Evolutionary conservation across 495 filamentous ascomycete species (phyloP).

Genomic region (Thermothielavioides terrestris): DNA sequence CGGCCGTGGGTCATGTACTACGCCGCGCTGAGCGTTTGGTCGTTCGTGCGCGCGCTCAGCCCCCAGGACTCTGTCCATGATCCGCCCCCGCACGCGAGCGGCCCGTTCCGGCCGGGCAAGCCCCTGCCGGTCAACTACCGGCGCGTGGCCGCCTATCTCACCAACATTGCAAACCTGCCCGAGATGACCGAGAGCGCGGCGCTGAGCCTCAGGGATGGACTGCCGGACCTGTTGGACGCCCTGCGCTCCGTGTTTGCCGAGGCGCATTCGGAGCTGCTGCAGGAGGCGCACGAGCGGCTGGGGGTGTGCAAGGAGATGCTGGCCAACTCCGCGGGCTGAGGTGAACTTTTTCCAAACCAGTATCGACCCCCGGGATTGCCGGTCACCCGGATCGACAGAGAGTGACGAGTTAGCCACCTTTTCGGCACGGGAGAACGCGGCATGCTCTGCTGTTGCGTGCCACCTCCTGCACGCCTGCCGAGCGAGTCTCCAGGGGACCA

Average conservation of each 20-base stretch:
- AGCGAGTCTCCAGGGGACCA: too few relatives aligned
- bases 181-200: conserved; percentile 32
- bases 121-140: conserved; percentile 21
- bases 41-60: conserved; percentile 79
- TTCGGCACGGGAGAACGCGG: too few relatives aligned
- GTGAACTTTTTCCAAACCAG: too few relatives aligned
- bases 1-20: conserved; percentile 96
- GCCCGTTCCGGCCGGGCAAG: conserved; percentile 16
- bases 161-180: conserved; percentile 27
- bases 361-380: too few relatives aligned
- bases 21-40: conserved; percentile 85
- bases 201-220: conserved; percentile 29
- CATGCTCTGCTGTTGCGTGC: too few relatives aligned
- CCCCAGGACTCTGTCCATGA: conserved; percentile 33
- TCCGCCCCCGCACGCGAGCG: conserved; percentile 8
- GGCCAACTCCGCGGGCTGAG: conserved; percentile 2
- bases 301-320: conserved; percentile 38
- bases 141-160: conserved; percentile 34
- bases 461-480: too few relatives aligned
- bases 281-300: conserved; percentile 36
- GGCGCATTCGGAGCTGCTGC: conserved; percentile 37
- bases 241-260: conserved; percentile 33
- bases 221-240: conserved; percentile 37
- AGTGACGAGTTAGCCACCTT: too few relatives aligned
- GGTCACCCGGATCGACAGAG: too few relatives aligned